Conservation (phyloP, 179 eudicot species). For the Dionaea muscipula region DNA sequence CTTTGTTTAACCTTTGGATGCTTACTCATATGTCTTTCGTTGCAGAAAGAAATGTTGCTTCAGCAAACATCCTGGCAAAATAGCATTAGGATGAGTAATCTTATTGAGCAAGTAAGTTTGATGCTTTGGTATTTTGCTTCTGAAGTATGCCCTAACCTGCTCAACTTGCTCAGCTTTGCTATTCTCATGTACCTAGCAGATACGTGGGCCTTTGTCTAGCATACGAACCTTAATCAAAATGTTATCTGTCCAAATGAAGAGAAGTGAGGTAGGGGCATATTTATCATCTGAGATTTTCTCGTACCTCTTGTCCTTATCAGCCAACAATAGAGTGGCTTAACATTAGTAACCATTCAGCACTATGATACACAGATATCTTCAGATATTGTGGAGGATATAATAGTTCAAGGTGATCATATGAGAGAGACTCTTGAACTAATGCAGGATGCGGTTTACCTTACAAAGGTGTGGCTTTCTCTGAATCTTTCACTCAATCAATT, state of each 20-base stretch:
- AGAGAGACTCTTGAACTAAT: constrained; percentile 71
- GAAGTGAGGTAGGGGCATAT: constrained; percentile 53
- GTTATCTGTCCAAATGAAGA: constrained; percentile 54
- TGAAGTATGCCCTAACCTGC: not conserved
- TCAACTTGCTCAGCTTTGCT: constrained; percentile 6
- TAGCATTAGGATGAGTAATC: constrained; percentile 73
- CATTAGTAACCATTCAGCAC: not conserved
- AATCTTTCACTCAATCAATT: not conserved
- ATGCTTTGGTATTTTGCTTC: constrained; percentile 4
- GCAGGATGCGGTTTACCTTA: constrained; percentile 88
- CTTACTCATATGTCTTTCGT: constrained; percentile 1
- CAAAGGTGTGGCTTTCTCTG: constrained; percentile 46
- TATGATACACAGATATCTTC: constrained; percentile 46
- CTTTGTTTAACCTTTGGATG: not conserved
- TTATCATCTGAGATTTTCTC: not conserved
- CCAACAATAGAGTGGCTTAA: not conserved
- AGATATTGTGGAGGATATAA: constrained; percentile 74
- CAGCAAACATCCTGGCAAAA: constrained; percentile 97
- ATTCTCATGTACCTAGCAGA: constrained; percentile 30
- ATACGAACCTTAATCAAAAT: constrained; percentile 62
- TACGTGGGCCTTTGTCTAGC: constrained; percentile 87
- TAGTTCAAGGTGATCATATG: constrained; percentile 67
- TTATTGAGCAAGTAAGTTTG: constrained; percentile 82
- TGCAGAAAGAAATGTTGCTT: constrained; percentile 82
- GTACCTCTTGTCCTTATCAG: not conserved